Percentiles rank a stretch among this genome's conserved stretches.
These are phyloP conservation scores for Plectosphaerella cucumerina DNA, from an alignment of 2,329 filamentous ascomycete genomes.

Conservation along the genomic window DNA sequence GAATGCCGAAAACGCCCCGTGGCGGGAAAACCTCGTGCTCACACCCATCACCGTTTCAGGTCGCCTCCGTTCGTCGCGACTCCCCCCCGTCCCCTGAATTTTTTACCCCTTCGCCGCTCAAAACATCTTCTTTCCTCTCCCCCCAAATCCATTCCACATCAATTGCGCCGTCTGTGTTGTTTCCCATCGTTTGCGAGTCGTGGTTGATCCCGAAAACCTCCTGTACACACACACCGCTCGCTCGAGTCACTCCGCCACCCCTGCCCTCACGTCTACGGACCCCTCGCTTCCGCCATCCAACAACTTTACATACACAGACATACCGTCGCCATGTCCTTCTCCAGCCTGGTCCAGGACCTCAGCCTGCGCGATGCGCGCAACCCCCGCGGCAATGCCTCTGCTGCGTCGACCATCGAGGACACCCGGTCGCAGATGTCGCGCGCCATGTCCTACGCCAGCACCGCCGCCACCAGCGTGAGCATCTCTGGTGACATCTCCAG, in stretches of 20 bases:
- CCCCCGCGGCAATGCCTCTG: constrained; percentile 39
- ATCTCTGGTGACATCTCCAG: constrained; percentile 73
- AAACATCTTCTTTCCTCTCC: neutral
- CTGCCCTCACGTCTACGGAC: neutral
- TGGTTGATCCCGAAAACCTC: neutral
- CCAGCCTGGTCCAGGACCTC: constrained; percentile 62
- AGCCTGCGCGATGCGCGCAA: constrained; percentile 51
- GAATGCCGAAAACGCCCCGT: constrained; percentile 2
- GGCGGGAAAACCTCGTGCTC: constrained; percentile 4
- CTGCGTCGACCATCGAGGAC: constrained; percentile 54
- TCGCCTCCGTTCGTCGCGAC: neutral
- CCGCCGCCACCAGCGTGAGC: constrained; percentile 64
- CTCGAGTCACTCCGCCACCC: neutral
- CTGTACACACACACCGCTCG: neutral
- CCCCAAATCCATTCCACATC: neutral
- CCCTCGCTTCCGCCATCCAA: neutral
- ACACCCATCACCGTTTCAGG: neutral
- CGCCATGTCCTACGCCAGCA: constrained; percentile 64
- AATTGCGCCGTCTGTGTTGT: neutral
- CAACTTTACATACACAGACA: neutral
- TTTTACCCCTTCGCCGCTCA: neutral
- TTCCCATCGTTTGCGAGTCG: neutral
- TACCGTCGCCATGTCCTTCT: constrained; percentile 55
- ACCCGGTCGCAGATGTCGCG: constrained; percentile 57
- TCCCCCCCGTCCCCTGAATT: neutral